Evolutionary conservation across 2,329 filamentous ascomycete species (phyloP), one percentile per base, ranked within the genome.

Genomic region (Septoria linicola): DNA sequence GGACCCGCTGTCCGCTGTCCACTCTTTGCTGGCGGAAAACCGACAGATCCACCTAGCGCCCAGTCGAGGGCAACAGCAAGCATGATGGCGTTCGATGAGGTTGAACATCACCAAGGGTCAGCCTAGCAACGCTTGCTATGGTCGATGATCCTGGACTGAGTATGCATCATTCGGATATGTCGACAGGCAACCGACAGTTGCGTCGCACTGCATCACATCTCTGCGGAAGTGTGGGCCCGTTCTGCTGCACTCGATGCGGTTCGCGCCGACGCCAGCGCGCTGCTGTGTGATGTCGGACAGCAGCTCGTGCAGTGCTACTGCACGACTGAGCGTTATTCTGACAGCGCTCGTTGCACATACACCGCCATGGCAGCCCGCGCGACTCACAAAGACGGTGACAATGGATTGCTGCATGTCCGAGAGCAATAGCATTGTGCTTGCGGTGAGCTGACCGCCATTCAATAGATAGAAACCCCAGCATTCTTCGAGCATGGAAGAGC

Each of bases 181-280:
- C 55, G 49, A 51, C 49, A 55, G 55, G 55, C 58, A 49, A 55
- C 48, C 58, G 55, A 60, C 58, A 57, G 58, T 55, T 59, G 53
- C 48, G 58, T 60, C 44, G 46, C 58, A 60, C 55, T 31, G 49
- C 57, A 56, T 39, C 39, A 37, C 48, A 27, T 25, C 30, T 14
- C 48, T 46, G 37, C 42, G 34, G 32, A 43, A 31, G 40, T 14
- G 20, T 19, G 42, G 48, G 48, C 25, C 42, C 39, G 16, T 25
- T 10, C 25, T 37, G 35, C 41, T 41, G 36, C 46, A 46, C 36
- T 36, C 30, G 13, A 34, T 30, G 35, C 31, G 42, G 30, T 51
- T 23, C 47, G 40, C 41, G 34, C 47, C 42, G 45, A 37, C 34
- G 40, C 32, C 47, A 27, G 41, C 41, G 35, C 36, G 37, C 43